A percentile compares a stretch with the other conserved stretches of the same genome.
These are phyloP conservation scores for Talaromyces sp. DNA, from an alignment of 2,329 filamentous ascomycete species.

Conservation along the genomic window DNA sequence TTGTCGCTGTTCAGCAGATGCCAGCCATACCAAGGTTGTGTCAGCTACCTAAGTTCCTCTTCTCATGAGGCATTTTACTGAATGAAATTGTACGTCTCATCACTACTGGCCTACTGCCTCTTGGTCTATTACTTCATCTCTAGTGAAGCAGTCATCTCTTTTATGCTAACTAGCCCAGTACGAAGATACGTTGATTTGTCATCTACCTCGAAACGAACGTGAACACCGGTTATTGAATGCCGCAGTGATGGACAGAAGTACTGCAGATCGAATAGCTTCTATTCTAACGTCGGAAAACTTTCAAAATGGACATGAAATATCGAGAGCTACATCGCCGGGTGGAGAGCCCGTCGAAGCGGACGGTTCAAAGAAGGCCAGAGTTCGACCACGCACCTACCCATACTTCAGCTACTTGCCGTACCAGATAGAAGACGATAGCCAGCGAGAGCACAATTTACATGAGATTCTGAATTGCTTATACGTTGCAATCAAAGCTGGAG, in stretches of 20 bases:
- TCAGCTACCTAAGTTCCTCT: conserved; percentile 1
- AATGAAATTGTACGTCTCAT: conserved; percentile 1
- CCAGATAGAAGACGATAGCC: conserved; percentile 69
- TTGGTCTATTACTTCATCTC: not conserved
- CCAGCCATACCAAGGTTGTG: not conserved
- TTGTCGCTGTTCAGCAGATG: not conserved
- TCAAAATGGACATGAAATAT: conserved; percentile 60
- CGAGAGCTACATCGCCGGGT: conserved; percentile 80
- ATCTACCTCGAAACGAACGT: not conserved
- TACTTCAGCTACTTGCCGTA: conserved; percentile 92
- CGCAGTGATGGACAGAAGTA: conserved; percentile 34
- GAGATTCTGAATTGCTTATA: conserved; percentile 93
- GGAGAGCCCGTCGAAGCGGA: conserved; percentile 45
- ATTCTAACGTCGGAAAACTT: conserved; percentile 37
- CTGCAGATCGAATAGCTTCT: conserved; percentile 17
- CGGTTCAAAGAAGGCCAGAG: conserved; percentile 60
- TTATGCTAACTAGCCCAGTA: not conserved
- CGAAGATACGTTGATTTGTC: not conserved
- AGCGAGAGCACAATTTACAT: conserved; percentile 71
- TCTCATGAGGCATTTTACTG: not conserved
- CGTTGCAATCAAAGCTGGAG: conserved; percentile 82
- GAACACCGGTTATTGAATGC: conserved; percentile 4
- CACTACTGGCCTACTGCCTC: too few species aligned
- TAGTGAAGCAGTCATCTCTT: too few species aligned
- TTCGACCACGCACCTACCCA: conserved; percentile 77